Conservation (phyloP, 805 yeast species). For the Saccharomycopsis sp. region DNA sequence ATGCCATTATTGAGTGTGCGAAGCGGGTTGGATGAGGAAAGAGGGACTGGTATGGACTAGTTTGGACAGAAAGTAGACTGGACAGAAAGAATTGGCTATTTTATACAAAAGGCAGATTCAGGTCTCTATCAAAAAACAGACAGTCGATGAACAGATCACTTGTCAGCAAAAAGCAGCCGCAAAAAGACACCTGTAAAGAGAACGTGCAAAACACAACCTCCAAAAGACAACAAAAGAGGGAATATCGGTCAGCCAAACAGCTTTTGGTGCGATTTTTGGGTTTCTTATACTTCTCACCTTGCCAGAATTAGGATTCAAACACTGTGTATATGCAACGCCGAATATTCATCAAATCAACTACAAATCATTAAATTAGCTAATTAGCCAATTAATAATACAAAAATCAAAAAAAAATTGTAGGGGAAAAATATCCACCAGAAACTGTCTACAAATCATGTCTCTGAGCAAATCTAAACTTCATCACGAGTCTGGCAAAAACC, state of each 20-base stretch:
- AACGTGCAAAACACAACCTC: too few species aligned
- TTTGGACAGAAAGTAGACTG: too few species aligned
- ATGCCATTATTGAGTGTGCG: background rate
- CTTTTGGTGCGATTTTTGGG: background rate
- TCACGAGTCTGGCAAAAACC: background rate
- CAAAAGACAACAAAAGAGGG: background rate
- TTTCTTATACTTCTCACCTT: too few species aligned
- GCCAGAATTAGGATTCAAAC: background rate
- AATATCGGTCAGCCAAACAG: background rate
- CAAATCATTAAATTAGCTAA: background rate
- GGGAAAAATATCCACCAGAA: too few species aligned
- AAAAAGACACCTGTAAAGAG: too few species aligned
- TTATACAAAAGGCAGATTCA: too few species aligned
- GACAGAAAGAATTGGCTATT: too few species aligned
- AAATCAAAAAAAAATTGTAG: too few species aligned
- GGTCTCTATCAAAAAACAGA: too few species aligned
- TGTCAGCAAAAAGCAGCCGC: background rate
- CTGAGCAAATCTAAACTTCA: background rate
- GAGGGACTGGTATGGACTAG: too few species aligned
- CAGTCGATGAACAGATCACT: too few species aligned
- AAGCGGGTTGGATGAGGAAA: too few species aligned
- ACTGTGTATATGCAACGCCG: background rate
- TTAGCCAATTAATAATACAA: background rate
- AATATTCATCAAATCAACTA: background rate
- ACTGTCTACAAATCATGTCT: background rate